Evolutionary conservation across 768 basidiomycete species (phyloP), one percentile per base, ranked within the genome.

Genomic region (Rubroboletus satanas): DNA sequence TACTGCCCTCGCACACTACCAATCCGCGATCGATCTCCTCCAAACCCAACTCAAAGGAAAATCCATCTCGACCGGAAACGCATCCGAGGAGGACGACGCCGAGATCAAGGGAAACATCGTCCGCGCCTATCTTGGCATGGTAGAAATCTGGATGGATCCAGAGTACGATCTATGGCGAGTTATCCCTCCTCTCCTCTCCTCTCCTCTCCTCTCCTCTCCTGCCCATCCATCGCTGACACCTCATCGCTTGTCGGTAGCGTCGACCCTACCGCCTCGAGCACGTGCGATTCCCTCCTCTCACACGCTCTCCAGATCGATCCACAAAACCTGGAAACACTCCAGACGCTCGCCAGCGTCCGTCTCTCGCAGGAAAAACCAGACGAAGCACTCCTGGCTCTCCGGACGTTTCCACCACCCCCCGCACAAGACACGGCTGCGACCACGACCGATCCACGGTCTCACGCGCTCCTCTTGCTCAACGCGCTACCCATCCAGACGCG

Each of bases 81-180:
- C 62, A 7, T 72, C 66, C 54, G 76, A 70, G 48, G 65, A 66
- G 5, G 61, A 61, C n/a, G 69, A 64, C 50, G 67, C 75, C 3
- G 86, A 90, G 60, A 68, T 84, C 45, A 84, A 77, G 64, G 79
- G 71, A 32, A 90, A 83, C 64, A 84, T 87, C 52, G 85, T 93
- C 11, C 78, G 87, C 38, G 91, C 90, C 8, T 78, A 94, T 21
- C 79, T 93, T 31, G 88, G 88, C 8, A 93, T 94, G 80, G 87
- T 95, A 26, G 94, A 96, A 67, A 89, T 95, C 15, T 97, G 93
- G 93, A 96, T 97, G 93, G 90, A 94, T 63, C 88, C 88, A 31
- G 79, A 80, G 2, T 86, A 87, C 60, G 92, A 95, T 77, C 76
- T 96, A 47, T 95, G 93, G 93, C 88, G 63, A 48, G 83, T 4